These are phyloP conservation scores for Clavispora carvajalis DNA, from an alignment of 805 yeast species.

Conservation along the genomic window DNA sequence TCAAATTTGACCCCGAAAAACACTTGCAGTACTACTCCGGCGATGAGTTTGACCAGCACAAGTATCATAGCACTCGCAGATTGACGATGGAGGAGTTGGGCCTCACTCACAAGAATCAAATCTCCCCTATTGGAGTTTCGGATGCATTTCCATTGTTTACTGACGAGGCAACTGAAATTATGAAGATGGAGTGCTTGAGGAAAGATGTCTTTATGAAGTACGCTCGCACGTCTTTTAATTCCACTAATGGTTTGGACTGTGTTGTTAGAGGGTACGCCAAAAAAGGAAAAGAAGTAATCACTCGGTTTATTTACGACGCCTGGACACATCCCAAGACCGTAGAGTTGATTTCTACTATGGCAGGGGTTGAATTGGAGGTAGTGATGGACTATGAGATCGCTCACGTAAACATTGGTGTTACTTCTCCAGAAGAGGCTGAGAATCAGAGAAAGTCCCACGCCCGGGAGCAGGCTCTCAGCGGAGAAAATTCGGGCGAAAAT, in stretches of 20 bases:
- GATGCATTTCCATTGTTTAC: constrained; percentile 60
- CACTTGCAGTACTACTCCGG: constrained; percentile 28
- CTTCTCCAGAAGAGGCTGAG: constrained; percentile 29
- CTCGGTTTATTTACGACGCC: constrained; percentile 51
- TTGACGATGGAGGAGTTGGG: constrained; percentile 49
- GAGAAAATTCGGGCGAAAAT: constrained; percentile 25
- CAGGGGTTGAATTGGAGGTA: constrained; percentile 51
- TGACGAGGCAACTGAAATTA: constrained; percentile 52
- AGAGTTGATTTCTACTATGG: constrained; percentile 51
- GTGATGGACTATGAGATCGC: constrained; percentile 58
- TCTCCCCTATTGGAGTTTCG: constrained; percentile 51
- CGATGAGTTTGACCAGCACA: constrained; percentile 29
- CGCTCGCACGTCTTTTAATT: constrained; percentile 38
- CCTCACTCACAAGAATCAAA: constrained; percentile 39
- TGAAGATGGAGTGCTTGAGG: constrained; percentile 50
- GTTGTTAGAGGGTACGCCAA: constrained; percentile 47
- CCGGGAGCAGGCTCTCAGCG: constrained; percentile 8
- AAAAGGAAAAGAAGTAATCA: constrained; percentile 20
- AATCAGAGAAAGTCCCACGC: constrained; percentile 19
- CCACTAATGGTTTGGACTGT: constrained; percentile 48
- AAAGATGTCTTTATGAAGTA: constrained; percentile 41
- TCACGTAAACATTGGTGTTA: constrained; percentile 46
- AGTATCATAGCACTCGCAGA: constrained; percentile 30
- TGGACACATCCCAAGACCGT: constrained; percentile 57
- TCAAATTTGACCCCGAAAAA: constrained; percentile 31